phyloP scores from a whole-genome alignment of 108 stramenopile species.

The Nannochloropsis salina region DNA sequence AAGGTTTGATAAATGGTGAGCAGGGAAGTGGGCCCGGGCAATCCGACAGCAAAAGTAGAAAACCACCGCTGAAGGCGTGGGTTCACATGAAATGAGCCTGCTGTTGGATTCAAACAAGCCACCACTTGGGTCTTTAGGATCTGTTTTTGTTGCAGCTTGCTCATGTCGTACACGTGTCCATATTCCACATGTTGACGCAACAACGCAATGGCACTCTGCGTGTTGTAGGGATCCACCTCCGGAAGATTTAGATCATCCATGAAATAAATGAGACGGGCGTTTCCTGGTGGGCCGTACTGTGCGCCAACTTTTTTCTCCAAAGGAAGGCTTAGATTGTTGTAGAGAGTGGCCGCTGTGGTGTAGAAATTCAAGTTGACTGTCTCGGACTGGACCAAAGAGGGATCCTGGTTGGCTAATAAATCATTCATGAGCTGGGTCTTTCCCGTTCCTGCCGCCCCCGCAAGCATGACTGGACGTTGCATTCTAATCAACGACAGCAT shows the following conservation, averaged over 20 bases:
- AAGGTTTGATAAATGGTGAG: slow-evolving; percentile 63
- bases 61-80: slow-evolving; percentile 65
- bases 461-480: slow-evolving; percentile 60
- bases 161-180: slow-evolving; percentile 60
- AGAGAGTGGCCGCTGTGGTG: slow-evolving; percentile 58
- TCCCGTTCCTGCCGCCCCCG: slow-evolving; percentile 60
- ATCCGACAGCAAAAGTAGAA: slow-evolving; percentile 61
- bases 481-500: slow-evolving; percentile 56
- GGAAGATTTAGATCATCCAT: slow-evolving; percentile 67
- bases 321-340: slow-evolving; percentile 51
- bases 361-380: slow-evolving; percentile 67
- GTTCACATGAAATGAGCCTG: slow-evolving; percentile 60
- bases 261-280: slow-evolving; percentile 59
- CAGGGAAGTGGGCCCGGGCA: slow-evolving; percentile 60
- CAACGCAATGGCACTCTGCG: slow-evolving; percentile 63
- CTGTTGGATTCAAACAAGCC: slow-evolving; percentile 63
- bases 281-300: slow-evolving; percentile 61
- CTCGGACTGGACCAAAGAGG: slow-evolving; percentile 32
- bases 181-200: slow-evolving; percentile 67
- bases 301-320: slow-evolving; percentile 64
- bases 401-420: slow-evolving; percentile 57
- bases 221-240: slow-evolving; percentile 63
- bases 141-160: slow-evolving; percentile 57
- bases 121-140: slow-evolving; percentile 61
- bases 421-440: slow-evolving; percentile 63